Evolutionary conservation across 306 rosid species (phyloP), one percentile per base, ranked within the genome.

Genomic region (Cucurbita ficifolia): DNA sequence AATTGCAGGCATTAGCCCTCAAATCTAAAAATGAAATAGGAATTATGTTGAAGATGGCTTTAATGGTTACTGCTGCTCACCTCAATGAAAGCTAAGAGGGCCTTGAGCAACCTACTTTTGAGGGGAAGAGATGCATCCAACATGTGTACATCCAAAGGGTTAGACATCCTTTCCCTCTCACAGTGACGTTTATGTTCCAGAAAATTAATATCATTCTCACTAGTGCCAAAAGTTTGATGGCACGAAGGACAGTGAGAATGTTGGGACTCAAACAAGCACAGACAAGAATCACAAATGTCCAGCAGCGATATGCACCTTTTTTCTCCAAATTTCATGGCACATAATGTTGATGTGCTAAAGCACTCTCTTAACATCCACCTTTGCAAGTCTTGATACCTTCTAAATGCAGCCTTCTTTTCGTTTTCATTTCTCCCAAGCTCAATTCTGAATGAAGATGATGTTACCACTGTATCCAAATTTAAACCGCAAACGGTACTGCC

Each of bases 351-450:
- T 51, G 90, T 67, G 83, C 83, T 84, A 29, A 83, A 85, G 84
- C 96, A 86, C 77, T 91, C 97, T 74, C 87, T 88, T 95, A 90
- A 89, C 81, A 84, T 75, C 99, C 99, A 91, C 86, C 86, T 89
- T 55, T 91, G 96, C 81, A 91, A 88, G 81, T 95, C 97, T 76
- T 85, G 90, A 83, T 86, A 95, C 79, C 92, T 88, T 83, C 76
- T 85, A 83, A 85, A 67, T 74, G 96, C 85, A 80, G 89, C 86
- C 76, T 78, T 84, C 85, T 84, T 95, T 86, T 95, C 97, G 18
- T 77, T 76, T 51, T 91, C 96, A 81, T 75, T 88, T 83, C 84
- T 84, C 72, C 90, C 89, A 52, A 95, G 90, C 79, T 95, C 96
- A 77, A 95, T 80, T 80, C 83, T 82, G 81, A 95, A 91, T 67